These are phyloP conservation scores for Fusarium mexicanum DNA, from an alignment of 2,329 filamentous ascomycete genomes.

Conservation along the genomic window DNA sequence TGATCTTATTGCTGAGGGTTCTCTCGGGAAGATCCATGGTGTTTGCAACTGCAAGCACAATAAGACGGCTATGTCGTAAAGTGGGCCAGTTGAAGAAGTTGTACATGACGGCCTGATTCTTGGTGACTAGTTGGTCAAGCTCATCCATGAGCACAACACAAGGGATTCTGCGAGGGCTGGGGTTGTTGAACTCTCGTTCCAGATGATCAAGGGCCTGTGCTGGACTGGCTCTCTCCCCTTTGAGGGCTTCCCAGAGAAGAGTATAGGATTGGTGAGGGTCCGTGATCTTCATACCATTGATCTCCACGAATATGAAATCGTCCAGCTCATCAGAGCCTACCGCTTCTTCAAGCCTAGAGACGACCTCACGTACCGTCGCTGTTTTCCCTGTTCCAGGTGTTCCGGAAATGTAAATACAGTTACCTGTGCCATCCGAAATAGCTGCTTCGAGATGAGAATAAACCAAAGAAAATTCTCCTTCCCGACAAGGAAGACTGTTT, in stretches of 20 bases:
- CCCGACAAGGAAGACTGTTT: constrained; percentile 86
- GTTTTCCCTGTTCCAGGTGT: constrained; percentile 98
- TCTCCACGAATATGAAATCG: constrained; percentile 98
- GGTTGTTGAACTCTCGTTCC: constrained; percentile 91
- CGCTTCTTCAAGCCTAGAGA: constrained; percentile 86
- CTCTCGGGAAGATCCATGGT: constrained; percentile 98
- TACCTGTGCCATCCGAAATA: constrained; percentile 90
- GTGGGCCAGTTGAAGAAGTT: constrained; percentile 99
- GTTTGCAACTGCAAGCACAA: constrained; percentile 96
- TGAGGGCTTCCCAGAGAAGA: constrained; percentile 93
- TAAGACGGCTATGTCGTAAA: constrained; percentile 87
- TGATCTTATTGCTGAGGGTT: constrained; percentile 98
- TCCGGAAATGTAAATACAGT: constrained; percentile 99
- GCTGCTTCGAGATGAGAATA: constrained; percentile 94
- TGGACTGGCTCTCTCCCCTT: constrained; percentile 90
- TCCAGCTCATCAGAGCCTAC: constrained; percentile 92
- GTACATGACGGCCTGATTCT: constrained; percentile 99
- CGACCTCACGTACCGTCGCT: constrained; percentile 94
- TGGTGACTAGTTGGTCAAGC: constrained; percentile 95
- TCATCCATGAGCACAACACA: constrained; percentile 99
- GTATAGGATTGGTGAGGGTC: constrained; percentile 97
- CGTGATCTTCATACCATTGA: constrained; percentile 99
- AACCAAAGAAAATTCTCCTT: constrained; percentile 89
- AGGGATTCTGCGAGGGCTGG: constrained; percentile 88
- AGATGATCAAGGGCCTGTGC: constrained; percentile 90